Evolutionary conservation across 352 stramenopile genomes (phyloP), one percentile per base, ranked within the genome.

Genomic region (Poterioochromonas sp.): DNA sequence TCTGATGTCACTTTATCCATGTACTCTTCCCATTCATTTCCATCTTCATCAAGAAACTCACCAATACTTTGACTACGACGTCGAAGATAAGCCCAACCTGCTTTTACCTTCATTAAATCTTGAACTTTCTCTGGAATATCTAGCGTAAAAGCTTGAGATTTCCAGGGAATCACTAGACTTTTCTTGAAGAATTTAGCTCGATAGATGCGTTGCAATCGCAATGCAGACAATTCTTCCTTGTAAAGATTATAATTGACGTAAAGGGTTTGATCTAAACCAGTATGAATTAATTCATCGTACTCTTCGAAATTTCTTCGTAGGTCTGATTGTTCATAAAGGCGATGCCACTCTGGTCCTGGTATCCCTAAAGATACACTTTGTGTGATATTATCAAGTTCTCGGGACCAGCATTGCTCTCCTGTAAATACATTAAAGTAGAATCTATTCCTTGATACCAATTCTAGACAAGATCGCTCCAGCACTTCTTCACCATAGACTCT

Each of bases 81-180:
- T 32, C 79, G 37, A 18, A 82, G 51, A 37, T 80, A 43, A 40
- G 79, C 79, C 79, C 79, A 82, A n/a, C 79, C 79, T 41, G 44
- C 70, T 15, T 39, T 18, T 26, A 77, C 43, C 26, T 54, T 62
- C 44, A 78, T 51, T 35, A 53, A 1, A 37, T 79, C 22, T 26
- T 34, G 26, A 26, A 82, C 79, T 37, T 37, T 26, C 29, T 0
- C 0, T 22, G 79, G 76, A 64, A 70, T 79, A 51, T 76, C 32
- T 47, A 68, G 81, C 0, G 76, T 40, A 69, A 68, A 82, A 22
- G 79, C 68, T 29, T 20, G 5, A 35, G 76, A 79, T 32, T 40
- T 32, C 79, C 79, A 82, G 32, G 32, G 0, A 18, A 34, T 22
- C 0, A 71, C 5, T 29, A 64, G 79, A n/a, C 20, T 40, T 3